Evolutionary conservation across 306 rosid species (phyloP).

Genomic region (Sindora glabra): DNA sequence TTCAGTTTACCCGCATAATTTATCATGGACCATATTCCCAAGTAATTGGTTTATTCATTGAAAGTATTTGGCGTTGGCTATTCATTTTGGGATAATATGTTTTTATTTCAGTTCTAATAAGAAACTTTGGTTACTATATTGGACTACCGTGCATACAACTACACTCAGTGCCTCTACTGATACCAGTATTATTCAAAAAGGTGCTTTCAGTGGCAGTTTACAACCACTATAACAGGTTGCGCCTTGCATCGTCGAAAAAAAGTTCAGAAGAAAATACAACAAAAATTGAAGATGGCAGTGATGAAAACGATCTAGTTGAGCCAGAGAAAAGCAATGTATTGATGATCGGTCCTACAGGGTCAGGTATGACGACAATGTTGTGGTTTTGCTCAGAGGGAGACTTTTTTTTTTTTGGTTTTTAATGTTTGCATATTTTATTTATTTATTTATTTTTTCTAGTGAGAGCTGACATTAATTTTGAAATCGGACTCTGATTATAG

Average conservation of each 20-base stretch:
- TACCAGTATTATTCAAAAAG: conserved; percentile 17
- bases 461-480: not conserved
- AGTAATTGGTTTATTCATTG: not conserved
- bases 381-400: not conserved
- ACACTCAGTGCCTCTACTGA: not conserved
- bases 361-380: conserved; percentile 30
- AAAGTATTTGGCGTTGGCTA: not conserved
- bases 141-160: not conserved
- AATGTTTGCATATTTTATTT: too few relatives aligned
- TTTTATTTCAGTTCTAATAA: not conserved
- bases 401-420: not conserved
- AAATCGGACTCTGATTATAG: conserved; percentile 27
- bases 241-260: conserved; percentile 26
- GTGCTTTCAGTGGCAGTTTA: conserved; percentile 77
- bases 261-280: conserved; percentile 7
- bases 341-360: conserved; percentile 70
- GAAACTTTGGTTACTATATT: not conserved
- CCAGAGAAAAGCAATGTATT: conserved; percentile 62
- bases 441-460: not conserved
- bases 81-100: not conserved
- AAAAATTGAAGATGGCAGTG: conserved; percentile 7
- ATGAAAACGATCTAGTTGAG: conserved; percentile 41
- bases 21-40: not conserved
- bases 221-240: conserved; percentile 61
- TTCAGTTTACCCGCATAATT: too few relatives aligned